phyloP scores from a whole-genome alignment of 306 rosid genomes.

The Ammopiptanthus mongolicus region DNA sequence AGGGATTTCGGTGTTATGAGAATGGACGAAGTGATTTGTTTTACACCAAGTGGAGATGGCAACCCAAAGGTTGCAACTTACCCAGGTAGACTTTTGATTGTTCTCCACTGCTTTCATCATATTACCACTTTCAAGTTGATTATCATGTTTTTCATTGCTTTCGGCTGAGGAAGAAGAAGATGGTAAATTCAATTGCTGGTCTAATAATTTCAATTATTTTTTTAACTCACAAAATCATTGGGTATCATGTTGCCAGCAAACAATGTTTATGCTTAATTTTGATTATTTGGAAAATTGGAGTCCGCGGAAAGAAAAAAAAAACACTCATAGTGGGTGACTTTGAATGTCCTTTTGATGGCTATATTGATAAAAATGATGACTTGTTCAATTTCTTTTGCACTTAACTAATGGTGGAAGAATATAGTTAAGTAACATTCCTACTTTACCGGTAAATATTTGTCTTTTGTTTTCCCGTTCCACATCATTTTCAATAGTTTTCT shows the following conservation, averaged over 20 bases:
- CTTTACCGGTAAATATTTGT: no score
- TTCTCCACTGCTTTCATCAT: not conserved
- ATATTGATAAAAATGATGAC: not conserved
- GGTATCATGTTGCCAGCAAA: not conserved
- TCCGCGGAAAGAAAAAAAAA: not conserved
- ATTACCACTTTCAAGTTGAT: not conserved
- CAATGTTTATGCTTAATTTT: not conserved
- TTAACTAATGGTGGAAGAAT: not conserved
- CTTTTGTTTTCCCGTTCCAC: slow-evolving; percentile 7
- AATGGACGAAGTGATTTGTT: slow-evolving; percentile 88
- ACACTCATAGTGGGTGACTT: not conserved
- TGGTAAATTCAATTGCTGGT: not conserved
- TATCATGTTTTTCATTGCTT: not conserved
- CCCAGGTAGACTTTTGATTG: slow-evolving; percentile 52
- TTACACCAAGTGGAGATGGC: slow-evolving; percentile 97
- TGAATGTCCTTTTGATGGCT: not conserved
- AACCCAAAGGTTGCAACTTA: slow-evolving; percentile 71
- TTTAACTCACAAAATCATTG: not conserved
- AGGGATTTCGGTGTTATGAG: slow-evolving; percentile 81
- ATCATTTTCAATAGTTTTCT: not conserved
- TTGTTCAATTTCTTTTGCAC: not conserved
- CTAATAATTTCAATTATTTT: not conserved
- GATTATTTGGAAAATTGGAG: not conserved
- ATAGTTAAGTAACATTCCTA: no score
- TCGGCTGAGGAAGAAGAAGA: not conserved